Conservation (phyloP, 2,329 filamentous ascomycete genomes). For the Davidsoniella eucalypti region DNA sequence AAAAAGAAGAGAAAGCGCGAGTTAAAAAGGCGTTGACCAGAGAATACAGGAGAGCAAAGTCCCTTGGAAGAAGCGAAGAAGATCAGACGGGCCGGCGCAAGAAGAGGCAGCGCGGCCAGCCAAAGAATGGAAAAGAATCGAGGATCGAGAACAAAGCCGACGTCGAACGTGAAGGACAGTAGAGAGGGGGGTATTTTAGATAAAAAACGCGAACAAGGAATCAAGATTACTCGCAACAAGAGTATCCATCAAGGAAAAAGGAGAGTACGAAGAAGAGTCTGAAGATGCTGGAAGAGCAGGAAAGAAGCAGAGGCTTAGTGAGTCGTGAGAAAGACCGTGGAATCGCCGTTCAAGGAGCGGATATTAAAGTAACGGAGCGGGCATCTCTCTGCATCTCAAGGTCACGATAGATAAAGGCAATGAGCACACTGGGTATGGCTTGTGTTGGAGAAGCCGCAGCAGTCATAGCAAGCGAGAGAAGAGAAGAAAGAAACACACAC, state of each 20-base stretch:
- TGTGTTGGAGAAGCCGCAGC: no score
- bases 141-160: conserved; percentile 15
- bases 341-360: background rate
- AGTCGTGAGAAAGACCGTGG: no score
- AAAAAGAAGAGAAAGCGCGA: conserved; percentile 2
- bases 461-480: background rate
- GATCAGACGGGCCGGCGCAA: background rate
- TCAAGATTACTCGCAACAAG: conserved; percentile 3
- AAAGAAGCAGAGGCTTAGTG: background rate
- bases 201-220: conserved; percentile 3
- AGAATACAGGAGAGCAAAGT: background rate
- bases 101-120: background rate
- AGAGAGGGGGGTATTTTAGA: background rate
- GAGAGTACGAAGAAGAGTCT: conserved; percentile 1
- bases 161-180: conserved; percentile 6
- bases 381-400: no score
- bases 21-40: background rate
- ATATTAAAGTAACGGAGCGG: background rate
- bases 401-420: background rate
- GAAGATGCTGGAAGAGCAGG: background rate
- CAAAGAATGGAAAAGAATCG: background rate
- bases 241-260: conserved; percentile 8
- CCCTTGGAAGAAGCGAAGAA: conserved; percentile 1
- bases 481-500: background rate
- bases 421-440: no score